These are phyloP conservation scores for Sporormia fimetaria DNA, from an alignment of 495 filamentous ascomycete genomes.

Conservation along the genomic window DNA sequence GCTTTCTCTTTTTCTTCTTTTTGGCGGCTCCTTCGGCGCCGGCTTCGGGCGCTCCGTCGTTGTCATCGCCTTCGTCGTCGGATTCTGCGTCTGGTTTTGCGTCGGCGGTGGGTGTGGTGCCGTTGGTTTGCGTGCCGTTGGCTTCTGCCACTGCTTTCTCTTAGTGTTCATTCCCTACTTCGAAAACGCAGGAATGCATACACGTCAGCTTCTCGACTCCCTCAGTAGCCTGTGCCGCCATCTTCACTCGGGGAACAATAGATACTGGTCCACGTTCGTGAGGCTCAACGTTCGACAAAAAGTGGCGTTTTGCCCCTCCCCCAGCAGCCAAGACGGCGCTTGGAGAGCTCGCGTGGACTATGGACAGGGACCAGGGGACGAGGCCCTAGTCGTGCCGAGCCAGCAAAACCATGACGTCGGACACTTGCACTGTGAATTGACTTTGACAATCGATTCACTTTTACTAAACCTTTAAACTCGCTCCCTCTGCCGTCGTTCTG, in stretches of 20 bases:
- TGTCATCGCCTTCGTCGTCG: conserved; percentile 34
- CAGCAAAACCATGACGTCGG: too few relatives aligned
- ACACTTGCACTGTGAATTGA: too few relatives aligned
- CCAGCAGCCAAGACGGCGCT: background rate
- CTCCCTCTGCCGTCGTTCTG: background rate
- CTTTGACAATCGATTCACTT: too few relatives aligned
- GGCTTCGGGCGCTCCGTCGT: conserved; percentile 24
- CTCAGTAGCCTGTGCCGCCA: conserved; percentile 24
- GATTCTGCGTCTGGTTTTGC: conserved; percentile 32
- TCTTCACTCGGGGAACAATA: too few relatives aligned
- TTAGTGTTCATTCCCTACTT: background rate
- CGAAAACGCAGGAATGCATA: conserved; percentile 4
- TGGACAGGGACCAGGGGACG: too few relatives aligned
- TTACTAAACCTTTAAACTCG: too few relatives aligned
- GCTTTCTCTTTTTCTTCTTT: conserved; percentile 43
- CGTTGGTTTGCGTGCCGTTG: conserved; percentile 17
- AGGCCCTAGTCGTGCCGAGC: too few relatives aligned
- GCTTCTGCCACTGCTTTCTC: conserved; percentile 15
- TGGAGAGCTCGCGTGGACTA: background rate
- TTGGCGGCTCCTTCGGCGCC: conserved; percentile 23
- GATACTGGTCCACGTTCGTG: too few relatives aligned
- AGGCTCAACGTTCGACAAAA: too few relatives aligned
- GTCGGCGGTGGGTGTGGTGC: conserved; percentile 16
- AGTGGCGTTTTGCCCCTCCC: background rate
- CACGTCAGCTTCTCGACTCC: conserved; percentile 22